phyloP scores from a whole-genome alignment of 176 grass and related monocot species.

The Rhynchospora breviuscula region DNA sequence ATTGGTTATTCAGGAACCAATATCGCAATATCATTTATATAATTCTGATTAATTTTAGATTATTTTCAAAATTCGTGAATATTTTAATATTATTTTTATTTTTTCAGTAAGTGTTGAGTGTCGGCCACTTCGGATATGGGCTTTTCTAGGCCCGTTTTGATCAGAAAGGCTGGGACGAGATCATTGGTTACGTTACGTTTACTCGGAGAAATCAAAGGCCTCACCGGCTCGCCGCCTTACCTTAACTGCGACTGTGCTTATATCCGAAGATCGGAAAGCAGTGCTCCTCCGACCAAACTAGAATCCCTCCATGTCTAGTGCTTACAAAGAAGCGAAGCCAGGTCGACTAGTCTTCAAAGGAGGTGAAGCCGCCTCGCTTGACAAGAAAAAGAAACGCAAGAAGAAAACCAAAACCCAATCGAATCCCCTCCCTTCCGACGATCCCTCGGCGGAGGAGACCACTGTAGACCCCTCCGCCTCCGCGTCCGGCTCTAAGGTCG shows the following conservation, averaged over 20 bases:
- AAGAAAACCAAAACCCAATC: constrained; percentile 53
- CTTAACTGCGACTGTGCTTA: neutral
- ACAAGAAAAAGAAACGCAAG: constrained; percentile 68
- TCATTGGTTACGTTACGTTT: no score
- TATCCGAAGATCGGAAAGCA: neutral
- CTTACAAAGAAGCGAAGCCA: constrained; percentile 81
- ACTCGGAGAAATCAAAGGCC: no score
- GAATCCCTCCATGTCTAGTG: constrained; percentile 50
- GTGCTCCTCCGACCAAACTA: neutral
- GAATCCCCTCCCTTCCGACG: constrained; percentile 19
- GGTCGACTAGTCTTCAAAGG: constrained; percentile 94
- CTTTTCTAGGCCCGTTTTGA: no score
- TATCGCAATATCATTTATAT: no score
- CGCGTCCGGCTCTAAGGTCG: neutral
- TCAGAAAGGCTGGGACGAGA: no score
- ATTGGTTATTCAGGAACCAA: no score
- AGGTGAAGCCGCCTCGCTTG: constrained; percentile 75
- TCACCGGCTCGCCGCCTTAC: neutral
- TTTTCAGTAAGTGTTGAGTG: no score
- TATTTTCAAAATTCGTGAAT: no score
- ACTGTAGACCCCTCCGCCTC: neutral
- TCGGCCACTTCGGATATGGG: no score
- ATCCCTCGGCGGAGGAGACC: constrained; percentile 25
- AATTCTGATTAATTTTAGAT: no score
- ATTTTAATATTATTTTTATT: no score